Evolutionary conservation across 2,329 filamentous ascomycete genomes (phyloP).

Genomic region (Dactylellina drechsleri): DNA sequence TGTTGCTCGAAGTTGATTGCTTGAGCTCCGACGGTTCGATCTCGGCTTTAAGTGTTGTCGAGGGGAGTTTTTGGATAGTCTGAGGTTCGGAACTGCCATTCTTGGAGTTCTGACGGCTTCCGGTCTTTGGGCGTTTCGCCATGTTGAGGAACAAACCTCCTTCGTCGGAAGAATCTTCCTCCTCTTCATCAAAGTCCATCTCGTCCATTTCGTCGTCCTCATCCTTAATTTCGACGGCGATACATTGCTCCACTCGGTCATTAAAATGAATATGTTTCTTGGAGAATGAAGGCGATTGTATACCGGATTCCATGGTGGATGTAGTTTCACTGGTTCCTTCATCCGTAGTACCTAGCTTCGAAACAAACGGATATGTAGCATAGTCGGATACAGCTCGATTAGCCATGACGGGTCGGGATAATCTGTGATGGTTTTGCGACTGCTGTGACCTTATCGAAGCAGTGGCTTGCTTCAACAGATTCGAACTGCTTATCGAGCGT

Average conservation of each 20-base stretch:
- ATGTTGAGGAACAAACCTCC: constrained; percentile 82
- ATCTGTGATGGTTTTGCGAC: constrained; percentile 66
- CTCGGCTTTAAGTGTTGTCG: constrained; percentile 85
- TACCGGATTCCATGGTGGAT: constrained; percentile 76
- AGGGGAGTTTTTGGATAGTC: constrained; percentile 86
- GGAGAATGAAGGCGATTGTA: constrained; percentile 69
- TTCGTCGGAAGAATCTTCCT: constrained; percentile 70
- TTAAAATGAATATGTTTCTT: constrained; percentile 95
- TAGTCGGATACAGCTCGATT: constrained; percentile 76
- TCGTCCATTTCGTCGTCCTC: constrained; percentile 74
- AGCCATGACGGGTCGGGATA: constrained; percentile 68
- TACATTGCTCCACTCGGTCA: constrained; percentile 93
- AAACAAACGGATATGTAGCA: constrained; percentile 72
- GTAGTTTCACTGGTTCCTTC: constrained; percentile 73
- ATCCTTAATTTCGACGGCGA: constrained; percentile 87
- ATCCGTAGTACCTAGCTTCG: constrained; percentile 68
- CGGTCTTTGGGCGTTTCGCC: constrained; percentile 66
- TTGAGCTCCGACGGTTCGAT: constrained; percentile 77
- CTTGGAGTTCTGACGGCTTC: constrained; percentile 69
- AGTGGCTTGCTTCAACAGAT: constrained; percentile 86
- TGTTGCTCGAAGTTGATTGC: constrained; percentile 66
- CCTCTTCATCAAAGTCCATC: constrained; percentile 66
- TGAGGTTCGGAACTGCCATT: constrained; percentile 73
- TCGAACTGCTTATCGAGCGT: constrained; percentile 85
- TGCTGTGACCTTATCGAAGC: constrained; percentile 86